A percentile compares a stretch with the other conserved stretches of the same genome.
Conservation (phyloP, 352 stramenopile species). For the Phytophthora sansomeana region DNA sequence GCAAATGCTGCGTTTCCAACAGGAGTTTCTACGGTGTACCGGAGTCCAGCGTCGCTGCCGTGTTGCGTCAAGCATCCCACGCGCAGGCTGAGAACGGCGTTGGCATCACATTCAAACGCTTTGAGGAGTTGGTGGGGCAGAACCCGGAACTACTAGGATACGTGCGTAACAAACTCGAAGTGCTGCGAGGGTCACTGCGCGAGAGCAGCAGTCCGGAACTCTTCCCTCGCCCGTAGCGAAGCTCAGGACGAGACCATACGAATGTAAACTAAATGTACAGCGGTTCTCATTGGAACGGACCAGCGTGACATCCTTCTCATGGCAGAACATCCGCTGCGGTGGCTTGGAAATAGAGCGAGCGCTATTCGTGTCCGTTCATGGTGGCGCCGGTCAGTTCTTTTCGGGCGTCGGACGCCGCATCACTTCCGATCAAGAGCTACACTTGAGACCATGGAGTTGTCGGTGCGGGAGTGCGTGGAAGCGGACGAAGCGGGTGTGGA, state of each 20-base stretch:
- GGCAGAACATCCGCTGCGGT: too few relatives aligned
- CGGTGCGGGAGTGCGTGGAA: constrained; percentile 53
- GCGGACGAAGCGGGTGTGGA: constrained; percentile 52
- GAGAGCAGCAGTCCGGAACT: constrained; percentile 30
- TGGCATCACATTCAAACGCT: constrained; percentile 50
- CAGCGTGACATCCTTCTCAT: too few relatives aligned
- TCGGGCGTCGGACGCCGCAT: not conserved
- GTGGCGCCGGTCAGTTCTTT: too few relatives aligned
- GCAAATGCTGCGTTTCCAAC: constrained; percentile 58
- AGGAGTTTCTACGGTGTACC: constrained; percentile 58
- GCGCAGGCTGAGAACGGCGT: constrained; percentile 16
- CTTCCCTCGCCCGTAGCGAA: constrained; percentile 12
- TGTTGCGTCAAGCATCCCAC: constrained; percentile 34
- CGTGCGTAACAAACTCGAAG: constrained; percentile 58
- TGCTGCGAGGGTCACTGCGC: constrained; percentile 57
- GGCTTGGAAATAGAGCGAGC: constrained; percentile 7
- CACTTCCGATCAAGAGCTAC: not conserved
- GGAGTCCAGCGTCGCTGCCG: constrained; percentile 33
- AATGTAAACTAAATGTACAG: constrained; percentile 39
- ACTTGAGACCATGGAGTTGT: constrained; percentile 42
- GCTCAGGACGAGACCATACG: not conserved
- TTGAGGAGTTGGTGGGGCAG: constrained; percentile 47
- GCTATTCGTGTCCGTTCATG: too few relatives aligned
- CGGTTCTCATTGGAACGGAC: too few relatives aligned
- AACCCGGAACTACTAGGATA: constrained; percentile 58